These are phyloP conservation scores for Basidiobolus meristosporus DNA, from an alignment of 371 early-diverging fungal species.

Conservation along the genomic window DNA sequence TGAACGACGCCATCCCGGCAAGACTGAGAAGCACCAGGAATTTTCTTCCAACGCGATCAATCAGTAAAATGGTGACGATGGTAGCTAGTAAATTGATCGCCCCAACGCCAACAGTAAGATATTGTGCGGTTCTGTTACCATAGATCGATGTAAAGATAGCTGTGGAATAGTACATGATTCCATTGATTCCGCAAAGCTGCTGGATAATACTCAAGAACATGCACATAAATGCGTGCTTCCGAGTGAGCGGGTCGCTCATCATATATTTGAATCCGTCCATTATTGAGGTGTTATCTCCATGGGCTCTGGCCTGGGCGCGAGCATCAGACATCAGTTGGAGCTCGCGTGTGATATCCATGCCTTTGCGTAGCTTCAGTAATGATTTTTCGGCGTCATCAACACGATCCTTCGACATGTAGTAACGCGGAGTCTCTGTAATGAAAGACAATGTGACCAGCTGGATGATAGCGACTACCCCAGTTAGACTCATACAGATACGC, in stretches of 20 bases:
- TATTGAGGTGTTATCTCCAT: not conserved
- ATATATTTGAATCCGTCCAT: conserved; percentile 3
- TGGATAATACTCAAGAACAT: conserved; percentile 33
- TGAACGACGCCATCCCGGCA: conserved; percentile 27
- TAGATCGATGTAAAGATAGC: conserved; percentile 38
- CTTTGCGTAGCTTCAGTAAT: conserved; percentile 45
- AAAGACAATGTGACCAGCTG: conserved; percentile 47
- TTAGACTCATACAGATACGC: conserved; percentile 37
- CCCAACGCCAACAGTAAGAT: conserved; percentile 52
- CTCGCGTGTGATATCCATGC: conserved; percentile 20
- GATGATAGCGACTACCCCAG: conserved; percentile 34
- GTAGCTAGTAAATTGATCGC: conserved; percentile 43
- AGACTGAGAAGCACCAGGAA: conserved; percentile 26
- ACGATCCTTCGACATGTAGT: conserved; percentile 33
- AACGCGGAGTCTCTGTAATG: conserved; percentile 74
- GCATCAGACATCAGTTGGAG: conserved; percentile 26
- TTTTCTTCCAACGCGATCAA: conserved; percentile 50
- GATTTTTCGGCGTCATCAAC: conserved; percentile 38
- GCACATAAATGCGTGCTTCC: conserved; percentile 32
- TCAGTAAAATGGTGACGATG: conserved; percentile 49
- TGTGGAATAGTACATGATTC: conserved; percentile 51
- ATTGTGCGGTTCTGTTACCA: conserved; percentile 22
- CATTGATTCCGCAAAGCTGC: conserved; percentile 54
- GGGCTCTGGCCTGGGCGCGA: not conserved
- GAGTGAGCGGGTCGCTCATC: not conserved